phyloP scores from a whole-genome alignment of 441 rosid species.

The Viola pubescens region DNA sequence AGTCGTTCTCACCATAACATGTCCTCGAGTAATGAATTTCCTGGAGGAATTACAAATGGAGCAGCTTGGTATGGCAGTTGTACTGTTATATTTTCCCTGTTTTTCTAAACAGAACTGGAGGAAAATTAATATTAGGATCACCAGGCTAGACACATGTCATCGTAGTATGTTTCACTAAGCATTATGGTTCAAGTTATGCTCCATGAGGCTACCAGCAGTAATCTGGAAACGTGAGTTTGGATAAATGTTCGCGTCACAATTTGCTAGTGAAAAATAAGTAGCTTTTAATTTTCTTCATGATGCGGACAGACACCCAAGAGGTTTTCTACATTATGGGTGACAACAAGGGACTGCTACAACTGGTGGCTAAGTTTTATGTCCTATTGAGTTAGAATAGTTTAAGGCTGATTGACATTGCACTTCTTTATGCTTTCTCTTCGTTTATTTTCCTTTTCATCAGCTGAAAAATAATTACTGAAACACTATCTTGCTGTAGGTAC shows the following conservation, averaged over 20 bases:
- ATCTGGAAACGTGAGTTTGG: too few species aligned
- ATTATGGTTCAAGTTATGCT: too few species aligned
- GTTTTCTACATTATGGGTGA: too few species aligned
- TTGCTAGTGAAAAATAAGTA: too few species aligned
- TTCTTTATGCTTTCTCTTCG: neutral
- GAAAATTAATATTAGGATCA: neutral
- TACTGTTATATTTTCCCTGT: neutral
- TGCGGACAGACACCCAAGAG: too few species aligned
- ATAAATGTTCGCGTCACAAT: too few species aligned
- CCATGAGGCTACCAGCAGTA: too few species aligned
- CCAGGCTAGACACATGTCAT: neutral
- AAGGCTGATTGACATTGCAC: neutral
- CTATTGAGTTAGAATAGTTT: neutral
- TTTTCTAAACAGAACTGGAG: neutral
- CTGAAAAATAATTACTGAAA: neutral
- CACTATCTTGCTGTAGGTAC: slow-evolving; percentile 51
- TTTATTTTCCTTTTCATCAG: slow-evolving; percentile 2
- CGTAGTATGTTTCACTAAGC: too few species aligned
- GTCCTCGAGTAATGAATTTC: slow-evolving; percentile 85
- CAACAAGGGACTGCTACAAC: too few species aligned
- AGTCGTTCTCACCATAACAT: slow-evolving; percentile 82
- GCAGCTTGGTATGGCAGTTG: slow-evolving; percentile 57
- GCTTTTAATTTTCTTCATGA: too few species aligned
- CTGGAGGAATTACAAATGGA: slow-evolving; percentile 90
- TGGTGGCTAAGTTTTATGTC: too few species aligned